Conservation (phyloP, 164 flowering plant genomes). For the Aristolochia contorta region DNA sequence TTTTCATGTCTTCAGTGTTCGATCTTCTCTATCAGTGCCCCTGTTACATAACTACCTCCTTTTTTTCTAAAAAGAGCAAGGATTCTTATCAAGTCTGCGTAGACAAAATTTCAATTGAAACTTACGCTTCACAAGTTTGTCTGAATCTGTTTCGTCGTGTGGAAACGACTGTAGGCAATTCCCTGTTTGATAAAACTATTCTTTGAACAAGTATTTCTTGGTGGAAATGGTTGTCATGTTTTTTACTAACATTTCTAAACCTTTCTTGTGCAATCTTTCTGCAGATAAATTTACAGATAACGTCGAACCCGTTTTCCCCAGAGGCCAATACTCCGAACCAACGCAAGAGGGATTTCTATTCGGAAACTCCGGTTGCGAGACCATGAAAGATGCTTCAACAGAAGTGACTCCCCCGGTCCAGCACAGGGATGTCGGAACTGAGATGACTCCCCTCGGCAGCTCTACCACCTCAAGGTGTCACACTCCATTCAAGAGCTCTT, state of each 20-base stretch:
- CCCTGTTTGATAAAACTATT: too few species aligned
- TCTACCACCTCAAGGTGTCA: constrained; percentile 63
- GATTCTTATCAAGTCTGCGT: too few species aligned
- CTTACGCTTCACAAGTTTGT: too few species aligned
- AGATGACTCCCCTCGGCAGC: constrained; percentile 85
- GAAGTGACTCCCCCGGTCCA: constrained; percentile 34
- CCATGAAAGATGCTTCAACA: constrained; percentile 40
- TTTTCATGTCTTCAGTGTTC: too few species aligned
- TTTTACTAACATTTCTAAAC: not conserved
- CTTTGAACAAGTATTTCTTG: not conserved
- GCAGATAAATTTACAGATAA: constrained; percentile 80
- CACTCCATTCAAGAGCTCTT: constrained; percentile 56
- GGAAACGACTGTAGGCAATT: not conserved
- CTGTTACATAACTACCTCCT: too few species aligned
- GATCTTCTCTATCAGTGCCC: too few species aligned
- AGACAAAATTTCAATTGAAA: too few species aligned
- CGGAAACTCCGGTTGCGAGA: constrained; percentile 29
- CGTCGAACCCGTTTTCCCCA: constrained; percentile 34
- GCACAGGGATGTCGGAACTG: constrained; percentile 77
- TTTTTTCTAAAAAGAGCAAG: too few species aligned
- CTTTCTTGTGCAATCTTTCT: constrained; percentile 5
- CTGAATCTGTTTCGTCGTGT: not conserved
- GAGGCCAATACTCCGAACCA: constrained; percentile 44
- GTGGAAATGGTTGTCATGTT: not conserved
- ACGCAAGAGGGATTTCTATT: constrained; percentile 66